Percentiles rank a stretch among this genome's conserved stretches.
Conservation (phyloP, 2,329 filamentous ascomycete species). For the Microsporum ferrugineum region DNA sequence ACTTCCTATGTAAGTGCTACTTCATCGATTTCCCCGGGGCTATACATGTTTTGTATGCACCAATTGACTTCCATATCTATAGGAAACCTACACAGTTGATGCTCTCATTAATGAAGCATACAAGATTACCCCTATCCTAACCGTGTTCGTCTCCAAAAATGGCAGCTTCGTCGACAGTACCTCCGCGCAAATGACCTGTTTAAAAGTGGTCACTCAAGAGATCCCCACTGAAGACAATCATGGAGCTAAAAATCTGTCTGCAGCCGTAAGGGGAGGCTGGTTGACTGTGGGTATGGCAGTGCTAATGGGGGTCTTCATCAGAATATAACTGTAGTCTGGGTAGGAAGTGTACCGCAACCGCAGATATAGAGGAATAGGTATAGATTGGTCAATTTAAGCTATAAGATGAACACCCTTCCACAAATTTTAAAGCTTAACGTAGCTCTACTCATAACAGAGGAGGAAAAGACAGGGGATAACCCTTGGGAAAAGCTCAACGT, state of each 20-base stretch:
- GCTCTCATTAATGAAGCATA: slow-evolving; percentile 7
- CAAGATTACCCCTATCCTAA: slow-evolving; percentile 14
- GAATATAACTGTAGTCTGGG: too few species aligned
- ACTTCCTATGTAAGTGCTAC: neutral
- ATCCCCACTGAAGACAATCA: neutral
- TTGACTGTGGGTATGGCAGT: neutral
- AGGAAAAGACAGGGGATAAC: too few species aligned
- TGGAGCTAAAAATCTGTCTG: neutral
- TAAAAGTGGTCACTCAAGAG: slow-evolving; percentile 11
- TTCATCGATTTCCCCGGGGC: neutral
- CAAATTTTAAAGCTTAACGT: too few species aligned
- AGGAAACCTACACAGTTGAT: slow-evolving; percentile 7
- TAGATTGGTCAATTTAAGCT: too few species aligned
- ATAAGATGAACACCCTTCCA: too few species aligned
- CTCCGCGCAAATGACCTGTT: slow-evolving; percentile 13
- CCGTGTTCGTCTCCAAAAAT: slow-evolving; percentile 10
- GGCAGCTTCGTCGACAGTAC: slow-evolving; percentile 9
- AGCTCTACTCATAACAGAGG: too few species aligned
- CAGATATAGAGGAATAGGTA: too few species aligned
- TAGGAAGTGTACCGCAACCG: too few species aligned
- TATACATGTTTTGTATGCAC: neutral
- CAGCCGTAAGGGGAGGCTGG: neutral
- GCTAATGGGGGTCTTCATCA: neutral
- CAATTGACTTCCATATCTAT: neutral
- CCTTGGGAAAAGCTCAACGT: too few species aligned